Percentiles rank a stretch among this genome's conserved stretches.
phyloP scores from a whole-genome alignment of 169 alveolate genomes.

The Plasmodium inui region DNA sequence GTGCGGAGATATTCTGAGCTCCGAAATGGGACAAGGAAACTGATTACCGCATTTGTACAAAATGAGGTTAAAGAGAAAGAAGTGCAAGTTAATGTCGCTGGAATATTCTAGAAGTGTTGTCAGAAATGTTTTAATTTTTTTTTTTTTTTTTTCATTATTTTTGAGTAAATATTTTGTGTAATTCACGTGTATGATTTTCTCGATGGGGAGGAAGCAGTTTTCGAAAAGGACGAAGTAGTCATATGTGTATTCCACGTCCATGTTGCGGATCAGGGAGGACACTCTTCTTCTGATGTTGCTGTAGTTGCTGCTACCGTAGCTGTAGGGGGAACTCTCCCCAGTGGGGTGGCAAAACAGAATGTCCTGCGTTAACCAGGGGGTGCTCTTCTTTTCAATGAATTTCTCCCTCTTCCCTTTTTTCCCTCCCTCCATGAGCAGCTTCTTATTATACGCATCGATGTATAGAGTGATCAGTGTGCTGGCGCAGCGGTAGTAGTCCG shows the following conservation, averaged over 20 bases:
- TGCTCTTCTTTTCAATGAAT: neutral
- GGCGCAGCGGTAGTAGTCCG: slow-evolving; percentile 59
- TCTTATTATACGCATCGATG: slow-evolving; percentile 26
- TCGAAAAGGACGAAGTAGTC: slow-evolving; percentile 12
- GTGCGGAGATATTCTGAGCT: slow-evolving; percentile 32
- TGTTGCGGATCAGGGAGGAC: neutral
- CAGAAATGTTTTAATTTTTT: slow-evolving; percentile 42
- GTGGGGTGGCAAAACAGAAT: neutral
- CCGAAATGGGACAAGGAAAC: slow-evolving; percentile 67
- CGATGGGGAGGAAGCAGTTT: slow-evolving; percentile 49
- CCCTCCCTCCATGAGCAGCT: neutral
- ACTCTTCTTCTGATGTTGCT: neutral
- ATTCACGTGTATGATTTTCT: slow-evolving; percentile 51
- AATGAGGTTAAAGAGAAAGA: slow-evolving; percentile 57
- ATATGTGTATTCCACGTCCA: slow-evolving; percentile 16
- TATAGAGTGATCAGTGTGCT: slow-evolving; percentile 39
- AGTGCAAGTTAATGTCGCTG: slow-evolving; percentile 54
- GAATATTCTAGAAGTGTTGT: slow-evolving; percentile 38
- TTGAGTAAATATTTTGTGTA: slow-evolving; percentile 48
- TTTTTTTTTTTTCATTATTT: slow-evolving; percentile 56
- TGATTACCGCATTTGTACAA: slow-evolving; percentile 69
- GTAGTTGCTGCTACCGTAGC: too few species aligned
- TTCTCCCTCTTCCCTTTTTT: neutral
- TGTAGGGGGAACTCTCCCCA: too few species aligned
- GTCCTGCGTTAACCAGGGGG: neutral